phyloP scores from a whole-genome alignment of 305 asterid species.

The Fraxinus angustifolia region DNA sequence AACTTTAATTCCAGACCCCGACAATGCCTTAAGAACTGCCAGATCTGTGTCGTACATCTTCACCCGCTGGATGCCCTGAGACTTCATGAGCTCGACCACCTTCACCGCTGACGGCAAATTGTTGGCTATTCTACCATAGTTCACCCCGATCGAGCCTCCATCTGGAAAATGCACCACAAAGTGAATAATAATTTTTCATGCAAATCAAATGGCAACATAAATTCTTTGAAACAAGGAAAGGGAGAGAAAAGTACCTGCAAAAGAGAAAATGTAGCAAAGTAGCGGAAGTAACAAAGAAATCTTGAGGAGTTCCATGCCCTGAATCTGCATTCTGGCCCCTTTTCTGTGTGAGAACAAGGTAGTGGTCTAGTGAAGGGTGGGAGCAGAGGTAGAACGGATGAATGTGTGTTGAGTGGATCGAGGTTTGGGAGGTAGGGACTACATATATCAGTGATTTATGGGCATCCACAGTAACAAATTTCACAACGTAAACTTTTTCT shows the following conservation, averaged over 20 bases:
- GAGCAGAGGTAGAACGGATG: neutral
- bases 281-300: constrained; percentile 13
- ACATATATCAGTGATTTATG: neutral
- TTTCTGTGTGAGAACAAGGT: neutral
- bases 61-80: constrained; percentile 61
- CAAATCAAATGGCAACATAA: neutral
- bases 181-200: neutral
- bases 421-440: constrained; percentile 27
- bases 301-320: constrained; percentile 24
- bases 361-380: neutral
- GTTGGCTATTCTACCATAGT: constrained; percentile 80
- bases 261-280: constrained; percentile 15
- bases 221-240: neutral
- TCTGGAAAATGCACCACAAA: constrained; percentile 31
- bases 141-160: constrained; percentile 69
- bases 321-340: neutral
- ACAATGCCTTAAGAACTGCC: constrained; percentile 63
- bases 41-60: constrained; percentile 85
- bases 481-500: neutral
- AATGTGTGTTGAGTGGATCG: constrained; percentile 20
- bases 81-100: constrained; percentile 62
- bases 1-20: constrained; percentile 64
- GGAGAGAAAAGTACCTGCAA: constrained; percentile 25
- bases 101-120: constrained; percentile 72
- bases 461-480: neutral